Evolutionary conservation across 176 grass and related monocot genomes (phyloP).

Genomic region (Cenchrus purpureus): DNA sequence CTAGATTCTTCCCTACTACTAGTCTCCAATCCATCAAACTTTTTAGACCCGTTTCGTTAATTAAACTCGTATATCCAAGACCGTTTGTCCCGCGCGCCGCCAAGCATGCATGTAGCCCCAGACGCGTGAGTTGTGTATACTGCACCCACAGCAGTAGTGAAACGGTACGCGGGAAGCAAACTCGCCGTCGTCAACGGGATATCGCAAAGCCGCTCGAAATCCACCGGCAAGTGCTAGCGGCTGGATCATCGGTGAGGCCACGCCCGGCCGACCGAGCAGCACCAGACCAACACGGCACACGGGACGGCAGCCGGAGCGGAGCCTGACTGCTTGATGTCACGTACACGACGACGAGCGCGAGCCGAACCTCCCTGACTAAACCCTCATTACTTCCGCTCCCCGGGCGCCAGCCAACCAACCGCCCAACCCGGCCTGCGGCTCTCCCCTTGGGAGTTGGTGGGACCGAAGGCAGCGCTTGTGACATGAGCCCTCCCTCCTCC

Average conservation of each 20-base stretch:
- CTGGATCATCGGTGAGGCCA: no score
- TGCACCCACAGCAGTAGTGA: neutral
- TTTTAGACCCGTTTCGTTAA: neutral
- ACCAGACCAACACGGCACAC: conserved; percentile 8
- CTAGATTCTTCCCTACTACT: neutral
- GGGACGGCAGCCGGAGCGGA: neutral
- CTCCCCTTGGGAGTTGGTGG: neutral
- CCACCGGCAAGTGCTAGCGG: no score
- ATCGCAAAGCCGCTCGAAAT: no score
- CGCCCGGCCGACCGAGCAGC: neutral
- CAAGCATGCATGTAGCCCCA: neutral
- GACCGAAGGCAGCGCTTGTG: no score
- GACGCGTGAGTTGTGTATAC: neutral
- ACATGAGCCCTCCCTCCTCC: neutral
- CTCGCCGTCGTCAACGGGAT: no score
- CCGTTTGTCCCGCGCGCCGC: neutral
- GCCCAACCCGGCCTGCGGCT: neutral
- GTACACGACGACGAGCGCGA: neutral
- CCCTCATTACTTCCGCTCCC: neutral
- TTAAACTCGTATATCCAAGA: neutral
- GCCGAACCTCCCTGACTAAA: neutral
- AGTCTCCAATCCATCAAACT: neutral
- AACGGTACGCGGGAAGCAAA: no score
- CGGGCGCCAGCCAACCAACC: neutral
- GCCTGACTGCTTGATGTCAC: conserved; percentile 1